Percentiles rank a stretch among this genome's conserved stretches.
These are phyloP conservation scores for Mortierella sp. DNA, from an alignment of 371 early-diverging fungal species.

Conservation along the genomic window DNA sequence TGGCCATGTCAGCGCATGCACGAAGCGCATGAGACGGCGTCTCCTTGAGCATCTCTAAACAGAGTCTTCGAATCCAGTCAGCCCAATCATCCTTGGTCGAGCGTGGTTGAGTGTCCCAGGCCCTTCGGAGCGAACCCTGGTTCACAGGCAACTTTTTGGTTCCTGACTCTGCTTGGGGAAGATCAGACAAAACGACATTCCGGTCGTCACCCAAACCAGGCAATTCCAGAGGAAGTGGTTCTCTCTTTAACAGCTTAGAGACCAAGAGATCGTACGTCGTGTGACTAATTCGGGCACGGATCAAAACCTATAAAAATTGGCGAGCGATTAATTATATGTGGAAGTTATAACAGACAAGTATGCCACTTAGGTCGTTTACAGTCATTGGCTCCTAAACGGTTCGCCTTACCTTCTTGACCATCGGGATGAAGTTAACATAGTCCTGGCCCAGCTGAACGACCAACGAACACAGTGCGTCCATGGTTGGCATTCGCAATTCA, in stretches of 20 bases:
- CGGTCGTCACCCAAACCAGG: conserved; percentile 65
- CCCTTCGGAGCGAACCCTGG: conserved; percentile 88
- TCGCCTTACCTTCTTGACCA: conserved; percentile 80
- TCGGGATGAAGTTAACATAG: conserved; percentile 92
- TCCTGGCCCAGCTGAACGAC: conserved; percentile 91
- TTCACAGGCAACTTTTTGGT: conserved; percentile 88
- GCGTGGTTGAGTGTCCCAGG: conserved; percentile 94
- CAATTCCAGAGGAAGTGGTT: conserved; percentile 75
- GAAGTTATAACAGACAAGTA: too few species aligned
- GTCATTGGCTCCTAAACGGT: too few species aligned
- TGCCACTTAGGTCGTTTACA: neutral
- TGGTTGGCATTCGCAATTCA: conserved; percentile 78
- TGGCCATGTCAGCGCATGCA: conserved; percentile 90
- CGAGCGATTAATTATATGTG: neutral
- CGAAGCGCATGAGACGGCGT: conserved; percentile 96
- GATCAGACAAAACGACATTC: conserved; percentile 43
- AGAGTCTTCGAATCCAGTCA: conserved; percentile 95
- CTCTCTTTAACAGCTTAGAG: conserved; percentile 82
- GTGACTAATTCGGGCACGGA: conserved; percentile 77
- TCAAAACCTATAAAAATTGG: conserved; percentile 64
- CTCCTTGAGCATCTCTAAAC: conserved; percentile 95
- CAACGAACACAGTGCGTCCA: conserved; percentile 89
- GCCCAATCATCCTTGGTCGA: conserved; percentile 97
- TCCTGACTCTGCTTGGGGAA: conserved; percentile 57
- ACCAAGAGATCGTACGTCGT: conserved; percentile 81